Evolutionary conservation across 495 filamentous ascomycete species (phyloP), one percentile per base, ranked within the genome.

Genomic region (Penicillium taxi): DNA sequence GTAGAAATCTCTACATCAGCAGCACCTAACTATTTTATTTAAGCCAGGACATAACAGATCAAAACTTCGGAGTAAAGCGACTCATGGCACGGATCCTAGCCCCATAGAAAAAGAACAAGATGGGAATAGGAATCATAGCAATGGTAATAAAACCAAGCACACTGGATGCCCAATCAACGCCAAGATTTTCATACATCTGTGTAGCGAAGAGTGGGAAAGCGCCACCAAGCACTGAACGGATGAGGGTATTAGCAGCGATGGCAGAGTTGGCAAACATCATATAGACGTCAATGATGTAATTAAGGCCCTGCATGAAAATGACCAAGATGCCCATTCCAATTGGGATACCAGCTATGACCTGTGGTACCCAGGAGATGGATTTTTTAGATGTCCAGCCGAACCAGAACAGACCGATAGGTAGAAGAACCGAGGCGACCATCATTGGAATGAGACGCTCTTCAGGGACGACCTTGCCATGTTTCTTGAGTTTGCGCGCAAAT

Each of bases 61-160:
- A 66, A n/a, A 66, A 58, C 53, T 67, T 63, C 7, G 67, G 67
- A 9, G 53, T 56, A 40, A 66, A 70, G 32, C 57, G 66, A 44
- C 69, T 74, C 64, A 65, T 58, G 23, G 52, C 55, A 27, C 81
- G 60, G 26, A 88, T 78, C 58, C 63, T 70, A 50, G 67, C 70
- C 3, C 82, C 83, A 44, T 74, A 86, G n/a, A 74, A 55, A 45
- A 67, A 86, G 55, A 89, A 87, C 19, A 82, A 45, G 33, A 82
- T 64, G 4, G 83, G 83, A 14, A 85, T 77, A 0, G 82, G 82
- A 8, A 85, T 66, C 60, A 87, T 69, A 5, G 73, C 65, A 16
- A 73, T 46, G 3, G 74, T 69, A 26, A 86, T 63, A 35, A 81
- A 83, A 0, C 71, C 83, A 17, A 85, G 64, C 28, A 85, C 59